Evolutionary conservation across 225 moss, liverwort and hornwort genomes (phyloP), one percentile per base, ranked within the genome.

Genomic region (Antitrichia curtipendula): DNA sequence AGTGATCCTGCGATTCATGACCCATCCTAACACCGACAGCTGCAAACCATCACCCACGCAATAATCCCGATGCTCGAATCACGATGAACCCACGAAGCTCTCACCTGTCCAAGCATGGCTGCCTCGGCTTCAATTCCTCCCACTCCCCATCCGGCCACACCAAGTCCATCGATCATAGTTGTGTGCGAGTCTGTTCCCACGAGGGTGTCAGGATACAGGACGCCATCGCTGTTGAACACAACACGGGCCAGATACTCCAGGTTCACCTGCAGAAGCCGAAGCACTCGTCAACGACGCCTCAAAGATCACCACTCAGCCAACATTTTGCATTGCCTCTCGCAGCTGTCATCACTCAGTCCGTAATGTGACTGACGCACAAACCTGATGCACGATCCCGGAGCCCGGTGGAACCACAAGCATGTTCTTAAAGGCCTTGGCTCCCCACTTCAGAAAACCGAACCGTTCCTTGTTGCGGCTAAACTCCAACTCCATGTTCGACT

Each of bases 41-140:
- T 61, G 64, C 56, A 63, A 28, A 86, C 56, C 68, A 61, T 34
- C 62, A 82, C 50, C 85, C 54, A 84, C 61, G 58, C 57, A 77
- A 50, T 45, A 64, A 50, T 85, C 78, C 58, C 62, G 36, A 65
- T 41, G 54, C 81, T 68, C 84, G 20, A 53, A 89, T 13, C 82
- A 66, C 58, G 50, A 70, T 57, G 40, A 66, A 78, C 41, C 71
- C 87, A 70, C 32, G 47, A 75, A 73, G 84, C 81, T 76, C 91
- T 92, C 85, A 98, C 98, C 91, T 98, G 96, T 69, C 98, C 96
- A 81, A 98, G 96, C 96, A 98, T 98, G 61, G 98, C 94, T 83
- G 98, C 98, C 91, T 98, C 98, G 9, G 98, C 98, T 89, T 98
- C 98, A 89, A 98, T 98, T 85, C 98, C 98, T 90, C 96, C 98